Evolutionary conservation across 2,329 filamentous ascomycete genomes (phyloP), one percentile per base, ranked within the genome.

Genomic region (Westerdykella aurantiaca): DNA sequence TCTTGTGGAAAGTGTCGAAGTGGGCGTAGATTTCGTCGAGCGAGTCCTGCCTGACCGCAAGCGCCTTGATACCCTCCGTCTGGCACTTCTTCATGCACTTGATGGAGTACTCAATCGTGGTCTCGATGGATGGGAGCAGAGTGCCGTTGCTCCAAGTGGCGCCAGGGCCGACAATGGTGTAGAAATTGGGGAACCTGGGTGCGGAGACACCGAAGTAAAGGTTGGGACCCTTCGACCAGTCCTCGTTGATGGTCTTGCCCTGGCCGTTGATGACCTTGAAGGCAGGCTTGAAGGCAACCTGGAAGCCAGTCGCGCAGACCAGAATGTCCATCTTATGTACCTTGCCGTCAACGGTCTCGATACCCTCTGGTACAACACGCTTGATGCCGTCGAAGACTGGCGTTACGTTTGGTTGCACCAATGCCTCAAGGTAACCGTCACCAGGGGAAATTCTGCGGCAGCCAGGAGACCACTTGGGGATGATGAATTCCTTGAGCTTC

Each of bases 401-500:
- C 0, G 46, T 51, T 2, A 64, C 61, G 29, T 65, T 65, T 25
- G 58, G 51, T 22, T 61, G 51, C 2, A 60, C 56, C 4, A 64
- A 41, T 5, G 61, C 59, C 38, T 63, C 60, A 13, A 65, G 55
- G 42, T 61, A 65, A 9, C 62, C 61, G 18, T 63, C 61, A 9
- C 60, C 61, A 1, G 62, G 61, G 2, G 60, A 61, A 18, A 63
- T 61, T 31, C 61, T 48, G 22, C 62, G 51, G 40, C 62, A 65
- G 11, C 75, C 74, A 5, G 70, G 69, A 2, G 66, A 62, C 62
- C 72, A 77, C 23, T 69, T 71, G 1, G 72, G 73, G 37, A 75
- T 73, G 38, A 76, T 68, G 42, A 68, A 67, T 14, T 71, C 60
- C 40, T 70, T 66, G 14, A 73, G 51, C 37, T 69, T 65, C 38